phyloP scores from a whole-genome alignment of 805 yeast species.

The Metschnikowia continentalis region DNA sequence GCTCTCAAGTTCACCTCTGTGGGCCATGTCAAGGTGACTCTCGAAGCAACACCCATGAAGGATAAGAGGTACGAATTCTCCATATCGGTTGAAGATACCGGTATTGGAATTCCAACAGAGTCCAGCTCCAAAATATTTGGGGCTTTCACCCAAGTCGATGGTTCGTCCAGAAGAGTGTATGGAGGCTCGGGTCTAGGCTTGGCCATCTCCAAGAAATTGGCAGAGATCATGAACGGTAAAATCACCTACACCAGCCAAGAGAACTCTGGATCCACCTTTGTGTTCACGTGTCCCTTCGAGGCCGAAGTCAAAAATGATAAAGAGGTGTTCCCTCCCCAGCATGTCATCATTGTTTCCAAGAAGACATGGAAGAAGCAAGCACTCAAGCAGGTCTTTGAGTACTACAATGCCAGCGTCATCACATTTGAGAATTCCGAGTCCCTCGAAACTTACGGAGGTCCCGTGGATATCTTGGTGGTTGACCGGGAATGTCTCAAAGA shows the following conservation, averaged over 20 bases:
- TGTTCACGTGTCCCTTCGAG: constrained; percentile 31
- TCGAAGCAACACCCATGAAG: constrained; percentile 26
- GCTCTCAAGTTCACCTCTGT: constrained; percentile 47
- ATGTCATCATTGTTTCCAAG: constrained; percentile 30
- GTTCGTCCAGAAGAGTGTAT: constrained; percentile 45
- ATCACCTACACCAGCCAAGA: constrained; percentile 43
- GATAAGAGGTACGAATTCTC: constrained; percentile 34
- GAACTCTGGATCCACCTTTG: constrained; percentile 45
- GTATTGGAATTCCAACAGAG: constrained; percentile 48
- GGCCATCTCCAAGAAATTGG: constrained; percentile 45
- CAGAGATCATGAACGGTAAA: constrained; percentile 47
- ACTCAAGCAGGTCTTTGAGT: constrained; percentile 29
- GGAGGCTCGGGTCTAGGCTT: constrained; percentile 54
- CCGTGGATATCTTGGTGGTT: constrained; percentile 20
- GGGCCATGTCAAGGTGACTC: constrained; percentile 41
- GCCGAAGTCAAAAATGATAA: constrained; percentile 22
- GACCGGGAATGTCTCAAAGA: constrained; percentile 16
- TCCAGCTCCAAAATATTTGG: constrained; percentile 45
- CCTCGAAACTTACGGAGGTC: constrained; percentile 8
- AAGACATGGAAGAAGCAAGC: constrained; percentile 29
- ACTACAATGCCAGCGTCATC: constrained; percentile 32
- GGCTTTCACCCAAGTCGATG: constrained; percentile 55
- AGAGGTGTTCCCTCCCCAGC: constrained; percentile 9
- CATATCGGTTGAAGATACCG: constrained; percentile 46
- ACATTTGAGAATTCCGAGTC: constrained; percentile 16